A percentile compares a stretch with the other conserved stretches of the same genome.
Evolutionary conservation across 2,329 filamentous ascomycete species (phyloP).

Genomic region (Pseudogymnoascus sp.): DNA sequence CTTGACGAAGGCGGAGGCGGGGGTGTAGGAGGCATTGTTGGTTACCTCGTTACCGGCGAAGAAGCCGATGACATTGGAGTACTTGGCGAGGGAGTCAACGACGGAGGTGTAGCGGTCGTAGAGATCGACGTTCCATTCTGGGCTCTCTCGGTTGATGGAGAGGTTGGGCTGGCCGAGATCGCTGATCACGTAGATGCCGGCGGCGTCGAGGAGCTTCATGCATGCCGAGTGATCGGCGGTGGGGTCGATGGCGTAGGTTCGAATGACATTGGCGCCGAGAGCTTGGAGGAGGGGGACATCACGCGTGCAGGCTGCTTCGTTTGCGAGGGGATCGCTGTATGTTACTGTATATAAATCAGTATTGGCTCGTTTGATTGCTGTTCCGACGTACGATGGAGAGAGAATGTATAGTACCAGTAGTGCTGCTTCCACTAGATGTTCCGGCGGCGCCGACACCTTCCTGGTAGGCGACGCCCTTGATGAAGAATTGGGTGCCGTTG

Average conservation of each 20-base stretch:
- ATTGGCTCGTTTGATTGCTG: not conserved
- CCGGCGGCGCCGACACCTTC: slow-evolving; percentile 54
- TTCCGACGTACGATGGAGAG: slow-evolving; percentile 15
- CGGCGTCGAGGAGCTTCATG: slow-evolving; percentile 71
- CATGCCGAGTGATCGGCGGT: slow-evolving; percentile 66
- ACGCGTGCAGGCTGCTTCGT: slow-evolving; percentile 61
- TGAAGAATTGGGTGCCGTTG: slow-evolving; percentile 69
- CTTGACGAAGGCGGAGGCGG: slow-evolving; percentile 89
- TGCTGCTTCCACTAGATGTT: slow-evolving; percentile 15
- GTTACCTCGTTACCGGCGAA: slow-evolving; percentile 97
- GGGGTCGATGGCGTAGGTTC: slow-evolving; percentile 87
- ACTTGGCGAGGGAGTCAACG: slow-evolving; percentile 69
- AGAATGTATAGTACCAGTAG: not conserved
- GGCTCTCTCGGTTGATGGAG: slow-evolving; percentile 77
- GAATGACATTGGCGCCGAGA: slow-evolving; percentile 83
- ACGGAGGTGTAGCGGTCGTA: slow-evolving; percentile 77
- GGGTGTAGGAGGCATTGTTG: slow-evolving; percentile 78
- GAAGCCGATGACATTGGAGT: slow-evolving; percentile 90
- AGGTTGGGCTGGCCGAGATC: slow-evolving; percentile 72
- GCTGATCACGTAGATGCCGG: slow-evolving; percentile 90
- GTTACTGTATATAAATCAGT: slow-evolving; percentile 25
- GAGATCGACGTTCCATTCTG: slow-evolving; percentile 69
- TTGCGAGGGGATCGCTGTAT: slow-evolving; percentile 76
- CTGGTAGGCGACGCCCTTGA: slow-evolving; percentile 94
- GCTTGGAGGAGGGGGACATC: slow-evolving; percentile 73